Percentiles rank a stretch among this genome's conserved stretches.
These are phyloP conservation scores for Silene vulgaris DNA, from an alignment of 179 eudicot species.

Conservation along the genomic window DNA sequence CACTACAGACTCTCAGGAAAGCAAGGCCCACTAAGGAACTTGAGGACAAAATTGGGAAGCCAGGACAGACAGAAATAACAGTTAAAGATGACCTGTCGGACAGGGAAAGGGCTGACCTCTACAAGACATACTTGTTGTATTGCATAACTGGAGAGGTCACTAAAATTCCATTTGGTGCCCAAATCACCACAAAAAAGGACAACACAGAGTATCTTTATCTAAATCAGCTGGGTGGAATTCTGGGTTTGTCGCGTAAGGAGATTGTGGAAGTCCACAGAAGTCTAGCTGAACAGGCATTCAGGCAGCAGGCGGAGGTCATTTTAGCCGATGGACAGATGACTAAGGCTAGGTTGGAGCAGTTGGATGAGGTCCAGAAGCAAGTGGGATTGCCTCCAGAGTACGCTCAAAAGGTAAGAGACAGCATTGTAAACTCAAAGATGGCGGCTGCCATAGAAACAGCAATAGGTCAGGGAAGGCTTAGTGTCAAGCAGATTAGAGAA, in stretches of 20 bases:
- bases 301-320: slow-evolving; percentile 82
- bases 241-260: slow-evolving; percentile 65
- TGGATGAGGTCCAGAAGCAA: slow-evolving; percentile 70
- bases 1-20: slow-evolving; percentile 63
- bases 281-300: slow-evolving; percentile 83
- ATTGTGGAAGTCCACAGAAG: slow-evolving; percentile 70
- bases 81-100: slow-evolving; percentile 78
- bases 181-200: slow-evolving; percentile 59
- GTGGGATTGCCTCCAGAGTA: slow-evolving; percentile 83
- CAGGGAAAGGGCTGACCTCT: slow-evolving; percentile 75
- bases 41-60: slow-evolving; percentile 39
- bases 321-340: slow-evolving; percentile 89
- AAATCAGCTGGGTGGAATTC: slow-evolving; percentile 71
- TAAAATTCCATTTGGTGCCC: slow-evolving; percentile 66
- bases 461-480: slow-evolving; percentile 72
- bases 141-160: slow-evolving; percentile 72
- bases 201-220: slow-evolving; percentile 62
- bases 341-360: slow-evolving; percentile 61
- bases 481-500: slow-evolving; percentile 68
- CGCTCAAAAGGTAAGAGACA: slow-evolving; percentile 75
- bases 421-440: slow-evolving; percentile 67
- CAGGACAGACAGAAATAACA: slow-evolving; percentile 75
- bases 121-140: slow-evolving; percentile 68
- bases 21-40: slow-evolving; percentile 44
- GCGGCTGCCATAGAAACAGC: slow-evolving; percentile 81